Conservation (phyloP, 441 rosid species). For the Capsella rubella region DNA sequence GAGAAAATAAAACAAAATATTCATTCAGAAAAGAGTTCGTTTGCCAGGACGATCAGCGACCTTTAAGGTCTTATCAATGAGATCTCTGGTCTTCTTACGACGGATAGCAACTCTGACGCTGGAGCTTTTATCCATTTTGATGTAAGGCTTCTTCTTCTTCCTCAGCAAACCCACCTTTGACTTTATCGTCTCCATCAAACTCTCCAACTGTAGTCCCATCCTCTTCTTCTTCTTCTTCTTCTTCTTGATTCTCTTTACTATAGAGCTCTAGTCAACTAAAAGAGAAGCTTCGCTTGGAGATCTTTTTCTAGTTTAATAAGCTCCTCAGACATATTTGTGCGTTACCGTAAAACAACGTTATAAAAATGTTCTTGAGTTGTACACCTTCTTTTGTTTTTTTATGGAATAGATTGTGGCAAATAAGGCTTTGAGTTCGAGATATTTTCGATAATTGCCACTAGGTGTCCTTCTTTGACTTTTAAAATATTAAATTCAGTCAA, state of each 20-base stretch:
- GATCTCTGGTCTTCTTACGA: constrained; percentile 77
- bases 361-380: constrained; percentile 17
- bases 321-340: constrained; percentile 19
- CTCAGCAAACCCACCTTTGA: constrained; percentile 74
- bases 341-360: constrained; percentile 16
- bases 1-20: constrained; percentile 2
- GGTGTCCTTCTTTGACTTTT: constrained; percentile 38
- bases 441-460: constrained; percentile 51
- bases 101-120: constrained; percentile 94
- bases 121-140: constrained; percentile 88
- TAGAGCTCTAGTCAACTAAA: not conserved
- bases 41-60: constrained; percentile 88
- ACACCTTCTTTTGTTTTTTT: constrained; percentile 31
- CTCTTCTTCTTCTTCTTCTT: not conserved
- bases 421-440: constrained; percentile 32
- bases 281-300: not conserved
- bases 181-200: constrained; percentile 80
- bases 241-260: not conserved
- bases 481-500: constrained; percentile 24
- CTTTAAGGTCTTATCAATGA: constrained; percentile 82
- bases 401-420: constrained; percentile 21
- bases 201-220: constrained; percentile 79
- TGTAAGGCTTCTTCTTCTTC: constrained; percentile 75
- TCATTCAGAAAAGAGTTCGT: constrained; percentile 57
- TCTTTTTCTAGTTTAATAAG: constrained; percentile 6